Conservation (phyloP, 495 filamentous ascomycete species). For the Lichenothelia convexa region DNA sequence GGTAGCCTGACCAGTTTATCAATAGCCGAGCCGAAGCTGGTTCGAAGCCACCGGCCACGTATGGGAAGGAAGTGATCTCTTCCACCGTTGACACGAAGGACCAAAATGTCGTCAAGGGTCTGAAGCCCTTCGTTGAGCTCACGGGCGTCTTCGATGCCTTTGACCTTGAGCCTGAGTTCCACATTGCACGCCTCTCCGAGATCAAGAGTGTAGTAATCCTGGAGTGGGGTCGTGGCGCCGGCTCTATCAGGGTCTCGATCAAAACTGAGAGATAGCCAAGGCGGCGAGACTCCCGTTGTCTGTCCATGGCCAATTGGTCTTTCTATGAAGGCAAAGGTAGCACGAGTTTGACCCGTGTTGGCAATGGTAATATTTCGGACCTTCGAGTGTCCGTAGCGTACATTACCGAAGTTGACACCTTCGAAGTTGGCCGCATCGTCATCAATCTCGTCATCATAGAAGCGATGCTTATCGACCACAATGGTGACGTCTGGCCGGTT, state of each 20-base stretch:
- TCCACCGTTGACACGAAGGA: constrained; percentile 71
- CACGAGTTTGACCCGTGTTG: constrained; percentile 68
- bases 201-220: constrained; percentile 39
- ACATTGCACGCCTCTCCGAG: constrained; percentile 70
- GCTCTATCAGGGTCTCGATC: constrained; percentile 26
- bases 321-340: constrained; percentile 57
- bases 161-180: constrained; percentile 43
- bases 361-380: constrained; percentile 59
- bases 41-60: constrained; percentile 57
- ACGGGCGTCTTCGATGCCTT: constrained; percentile 40
- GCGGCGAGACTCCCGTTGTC: constrained; percentile 24
- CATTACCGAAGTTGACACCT: constrained; percentile 56
- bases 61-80: constrained; percentile 84
- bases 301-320: constrained; percentile 34
- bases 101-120: constrained; percentile 65
- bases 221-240: constrained; percentile 6
- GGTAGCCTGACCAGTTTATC: constrained; percentile 72
- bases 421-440: constrained; percentile 19
- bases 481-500: constrained; percentile 67
- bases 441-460: constrained; percentile 13
- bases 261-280: constrained; percentile 54
- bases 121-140: constrained; percentile 49
- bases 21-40: constrained; percentile 65
- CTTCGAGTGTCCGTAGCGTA: constrained; percentile 47
- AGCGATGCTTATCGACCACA: constrained; percentile 45